These are phyloP conservation scores for Microthyrium microscopicum DNA, from an alignment of 2,329 filamentous ascomycete genomes.

Conservation along the genomic window DNA sequence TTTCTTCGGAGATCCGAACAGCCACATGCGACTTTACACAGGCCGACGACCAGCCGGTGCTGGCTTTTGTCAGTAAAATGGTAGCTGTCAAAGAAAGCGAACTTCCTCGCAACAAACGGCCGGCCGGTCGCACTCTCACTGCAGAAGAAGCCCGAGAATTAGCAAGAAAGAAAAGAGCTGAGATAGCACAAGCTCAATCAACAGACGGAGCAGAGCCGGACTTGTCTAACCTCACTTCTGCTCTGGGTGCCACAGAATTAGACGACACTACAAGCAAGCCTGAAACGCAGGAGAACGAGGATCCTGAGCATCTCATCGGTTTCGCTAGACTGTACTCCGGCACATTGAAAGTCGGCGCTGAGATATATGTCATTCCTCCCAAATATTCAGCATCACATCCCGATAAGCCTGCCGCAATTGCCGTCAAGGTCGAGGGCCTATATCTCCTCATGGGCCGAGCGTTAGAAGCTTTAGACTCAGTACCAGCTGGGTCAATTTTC, in stretches of 20 bases:
- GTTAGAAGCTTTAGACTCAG: constrained; percentile 63
- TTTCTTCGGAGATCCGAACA: constrained; percentile 53
- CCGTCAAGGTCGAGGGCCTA: constrained; percentile 69
- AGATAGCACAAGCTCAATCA: constrained; percentile 66
- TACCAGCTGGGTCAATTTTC: constrained; percentile 88
- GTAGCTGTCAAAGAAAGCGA: constrained; percentile 88
- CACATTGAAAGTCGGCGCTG: constrained; percentile 73
- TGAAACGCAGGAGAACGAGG: constrained; percentile 30
- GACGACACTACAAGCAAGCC: constrained; percentile 18
- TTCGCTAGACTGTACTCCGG: constrained; percentile 92
- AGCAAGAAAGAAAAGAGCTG: constrained; percentile 73
- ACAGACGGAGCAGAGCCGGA: constrained; percentile 27
- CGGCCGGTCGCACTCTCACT: constrained; percentile 49
- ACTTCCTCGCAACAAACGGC: constrained; percentile 68
- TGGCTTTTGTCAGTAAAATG: constrained; percentile 98
- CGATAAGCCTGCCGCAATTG: constrained; percentile 55
- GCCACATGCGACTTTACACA: constrained; percentile 72
- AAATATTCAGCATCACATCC: constrained; percentile 79
- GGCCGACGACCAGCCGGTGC: constrained; percentile 54
- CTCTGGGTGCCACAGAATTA: constrained; percentile 28
- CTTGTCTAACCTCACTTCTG: constrained; percentile 22
- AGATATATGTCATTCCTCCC: constrained; percentile 76
- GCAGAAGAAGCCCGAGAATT: constrained; percentile 82
- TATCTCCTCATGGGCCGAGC: constrained; percentile 94
- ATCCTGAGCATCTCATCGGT: constrained; percentile 79